Evolutionary conservation across 2,329 filamentous ascomycete species (phyloP).

Genomic region (Venturia effusa): DNA sequence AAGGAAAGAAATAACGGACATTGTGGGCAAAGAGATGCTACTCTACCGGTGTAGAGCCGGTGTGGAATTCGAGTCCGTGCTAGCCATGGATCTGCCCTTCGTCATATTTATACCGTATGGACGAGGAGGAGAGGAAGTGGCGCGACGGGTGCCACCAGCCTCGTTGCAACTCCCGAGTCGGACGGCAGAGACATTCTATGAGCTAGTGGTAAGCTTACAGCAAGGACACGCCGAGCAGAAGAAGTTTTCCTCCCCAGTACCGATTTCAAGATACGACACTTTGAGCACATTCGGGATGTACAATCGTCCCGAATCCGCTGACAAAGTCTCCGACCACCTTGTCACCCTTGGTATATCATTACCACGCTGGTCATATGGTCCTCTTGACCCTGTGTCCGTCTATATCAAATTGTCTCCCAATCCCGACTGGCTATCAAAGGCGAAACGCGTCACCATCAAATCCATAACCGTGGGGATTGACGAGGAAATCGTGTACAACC

Average conservation of each 20-base stretch:
- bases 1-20: slow-evolving; percentile 79
- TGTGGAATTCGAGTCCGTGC: slow-evolving; percentile 75
- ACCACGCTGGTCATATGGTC: slow-evolving; percentile 92
- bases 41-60: slow-evolving; percentile 78
- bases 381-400: slow-evolving; percentile 86
- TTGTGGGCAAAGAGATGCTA: slow-evolving; percentile 92
- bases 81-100: slow-evolving; percentile 95
- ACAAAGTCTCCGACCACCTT: slow-evolving; percentile 77
- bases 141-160: slow-evolving; percentile 80
- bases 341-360: slow-evolving; percentile 87
- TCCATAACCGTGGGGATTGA: slow-evolving; percentile 91
- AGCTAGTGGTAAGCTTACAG: slow-evolving; percentile 90
- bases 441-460: slow-evolving; percentile 82
- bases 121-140: slow-evolving; percentile 79
- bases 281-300: slow-evolving; percentile 99
- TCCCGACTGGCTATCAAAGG: slow-evolving; percentile 81
- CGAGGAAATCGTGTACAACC: slow-evolving; percentile 98
- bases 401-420: slow-evolving; percentile 93
- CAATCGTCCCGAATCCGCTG: slow-evolving; percentile 83
- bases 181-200: slow-evolving; percentile 95
- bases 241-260: slow-evolving; percentile 85
- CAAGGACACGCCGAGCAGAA: slow-evolving; percentile 79
- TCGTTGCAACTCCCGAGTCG: slow-evolving; percentile 82
- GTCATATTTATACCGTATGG: slow-evolving; percentile 96
- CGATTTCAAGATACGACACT: slow-evolving; percentile 87